Conservation (phyloP, 768 basidiomycete species). For the Termitomyces sp. region DNA sequence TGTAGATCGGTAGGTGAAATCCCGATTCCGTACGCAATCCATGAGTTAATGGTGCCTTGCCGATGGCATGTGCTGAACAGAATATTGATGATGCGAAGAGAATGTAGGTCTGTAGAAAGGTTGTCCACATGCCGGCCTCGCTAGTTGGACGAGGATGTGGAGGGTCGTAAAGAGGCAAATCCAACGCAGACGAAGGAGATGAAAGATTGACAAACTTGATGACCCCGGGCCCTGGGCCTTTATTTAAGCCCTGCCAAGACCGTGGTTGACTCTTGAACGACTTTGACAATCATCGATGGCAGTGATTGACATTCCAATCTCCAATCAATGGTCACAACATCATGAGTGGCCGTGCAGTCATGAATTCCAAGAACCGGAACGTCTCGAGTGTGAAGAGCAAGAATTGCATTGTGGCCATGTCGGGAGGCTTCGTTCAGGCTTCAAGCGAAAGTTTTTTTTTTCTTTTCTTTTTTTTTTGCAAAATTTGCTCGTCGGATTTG, state of each 20-base stretch:
- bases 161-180: background rate
- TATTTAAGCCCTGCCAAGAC: background rate
- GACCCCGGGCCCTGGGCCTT: too few relatives aligned
- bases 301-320: background rate
- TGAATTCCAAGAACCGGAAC: background rate
- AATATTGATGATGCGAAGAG: conserved; percentile 5
- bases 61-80: background rate
- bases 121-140: conserved; percentile 6
- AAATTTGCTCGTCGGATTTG: too few relatives aligned
- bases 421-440: background rate
- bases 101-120: conserved; percentile 1
- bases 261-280: background rate
- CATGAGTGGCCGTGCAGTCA: too few relatives aligned
- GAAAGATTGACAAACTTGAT: background rate
- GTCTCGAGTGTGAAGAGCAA: background rate
- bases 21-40: conserved; percentile 25
- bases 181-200: background rate
- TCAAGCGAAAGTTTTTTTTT: background rate
- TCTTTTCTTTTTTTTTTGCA: too few relatives aligned
- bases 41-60: conserved; percentile 1
- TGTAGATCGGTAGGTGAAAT: conserved; percentile 34
- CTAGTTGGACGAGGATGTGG: background rate
- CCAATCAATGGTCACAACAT: too few relatives aligned
- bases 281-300: too few relatives aligned
- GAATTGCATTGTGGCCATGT: background rate